Evolutionary conservation across 2,329 filamentous ascomycete species (phyloP).

Genomic region (Cladosporium halotolerans): DNA sequence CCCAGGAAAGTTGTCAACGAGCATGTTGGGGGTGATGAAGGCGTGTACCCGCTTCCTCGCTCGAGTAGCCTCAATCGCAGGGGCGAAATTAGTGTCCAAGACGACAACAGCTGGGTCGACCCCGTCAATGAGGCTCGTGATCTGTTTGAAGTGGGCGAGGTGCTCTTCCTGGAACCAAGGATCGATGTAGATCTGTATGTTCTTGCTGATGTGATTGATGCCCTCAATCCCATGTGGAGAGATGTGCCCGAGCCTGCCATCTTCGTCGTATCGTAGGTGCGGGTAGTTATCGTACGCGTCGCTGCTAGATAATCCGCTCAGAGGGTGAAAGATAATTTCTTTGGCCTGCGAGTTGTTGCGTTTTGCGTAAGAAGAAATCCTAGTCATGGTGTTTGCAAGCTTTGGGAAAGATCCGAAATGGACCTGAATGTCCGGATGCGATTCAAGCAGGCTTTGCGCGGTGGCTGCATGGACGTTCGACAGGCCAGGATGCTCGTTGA

Average conservation of each 20-base stretch:
- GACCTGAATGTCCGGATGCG: neutral
- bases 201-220: neutral
- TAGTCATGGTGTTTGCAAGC: neutral
- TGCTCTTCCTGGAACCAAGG: slow-evolving; percentile 1
- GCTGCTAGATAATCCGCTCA: neutral
- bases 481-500: slow-evolving; percentile 2
- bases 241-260: slow-evolving; percentile 1
- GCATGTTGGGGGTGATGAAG: slow-evolving; percentile 7
- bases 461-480: slow-evolving; percentile 8
- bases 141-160: neutral
- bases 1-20: slow-evolving; percentile 2
- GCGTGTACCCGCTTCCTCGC: slow-evolving; percentile 2
- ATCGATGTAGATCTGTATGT: slow-evolving; percentile 7
- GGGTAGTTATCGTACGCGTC: neutral
- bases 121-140: neutral
- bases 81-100: slow-evolving; percentile 4
- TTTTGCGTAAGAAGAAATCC: slow-evolving; percentile 1
- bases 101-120: neutral
- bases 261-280: neutral
- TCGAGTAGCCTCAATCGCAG: slow-evolving; percentile 4
- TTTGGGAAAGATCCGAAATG: slow-evolving; percentile 7
- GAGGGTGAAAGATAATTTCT: slow-evolving; percentile 1
- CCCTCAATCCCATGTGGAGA: neutral
- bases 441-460: slow-evolving; percentile 2
- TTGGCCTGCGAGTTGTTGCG: neutral